phyloP scores from a whole-genome alignment of 805 yeast species.

The Saccharomycopsis sp. region DNA sequence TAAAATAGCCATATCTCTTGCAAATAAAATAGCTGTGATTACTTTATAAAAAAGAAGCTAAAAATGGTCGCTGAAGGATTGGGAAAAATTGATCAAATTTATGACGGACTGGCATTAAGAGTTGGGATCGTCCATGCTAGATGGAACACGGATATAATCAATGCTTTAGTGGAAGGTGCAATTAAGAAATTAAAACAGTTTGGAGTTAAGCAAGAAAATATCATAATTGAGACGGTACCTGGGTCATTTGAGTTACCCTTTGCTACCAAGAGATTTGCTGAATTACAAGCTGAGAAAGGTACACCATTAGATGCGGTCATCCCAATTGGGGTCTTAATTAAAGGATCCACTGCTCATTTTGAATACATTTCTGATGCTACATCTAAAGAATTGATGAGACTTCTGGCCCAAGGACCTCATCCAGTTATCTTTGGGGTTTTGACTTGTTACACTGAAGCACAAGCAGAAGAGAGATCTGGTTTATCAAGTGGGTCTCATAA shows the following conservation, averaged over 20 bases:
- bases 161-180: slow-evolving; percentile 76
- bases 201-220: slow-evolving; percentile 73
- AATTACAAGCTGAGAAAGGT: slow-evolving; percentile 33
- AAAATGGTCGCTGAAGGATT: slow-evolving; percentile 48
- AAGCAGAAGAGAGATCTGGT: slow-evolving; percentile 91
- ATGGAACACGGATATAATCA: slow-evolving; percentile 80
- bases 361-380: slow-evolving; percentile 93
- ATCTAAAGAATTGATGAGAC: slow-evolving; percentile 74
- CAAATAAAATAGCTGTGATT: too few species aligned
- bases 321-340: slow-evolving; percentile 90
- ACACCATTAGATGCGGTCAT: slow-evolving; percentile 73
- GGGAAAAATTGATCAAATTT: slow-evolving; percentile 61
- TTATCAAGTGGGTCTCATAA: slow-evolving; percentile 65
- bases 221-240: slow-evolving; percentile 79
- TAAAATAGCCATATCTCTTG: too few species aligned
- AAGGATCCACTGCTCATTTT: slow-evolving; percentile 97
- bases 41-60: too few species aligned
- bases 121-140: slow-evolving; percentile 93
- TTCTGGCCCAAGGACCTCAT: slow-evolving; percentile 58
- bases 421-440: slow-evolving; percentile 93
- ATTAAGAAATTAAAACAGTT: slow-evolving; percentile 47
- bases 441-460: slow-evolving; percentile 90
- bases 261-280: slow-evolving; percentile 53
- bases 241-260: slow-evolving; percentile 93
- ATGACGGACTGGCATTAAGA: slow-evolving; percentile 61